Evolutionary conservation across 2,329 filamentous ascomycete genomes (phyloP), one percentile per base, ranked within the genome.

Genomic region (Polytolypa hystricis): DNA sequence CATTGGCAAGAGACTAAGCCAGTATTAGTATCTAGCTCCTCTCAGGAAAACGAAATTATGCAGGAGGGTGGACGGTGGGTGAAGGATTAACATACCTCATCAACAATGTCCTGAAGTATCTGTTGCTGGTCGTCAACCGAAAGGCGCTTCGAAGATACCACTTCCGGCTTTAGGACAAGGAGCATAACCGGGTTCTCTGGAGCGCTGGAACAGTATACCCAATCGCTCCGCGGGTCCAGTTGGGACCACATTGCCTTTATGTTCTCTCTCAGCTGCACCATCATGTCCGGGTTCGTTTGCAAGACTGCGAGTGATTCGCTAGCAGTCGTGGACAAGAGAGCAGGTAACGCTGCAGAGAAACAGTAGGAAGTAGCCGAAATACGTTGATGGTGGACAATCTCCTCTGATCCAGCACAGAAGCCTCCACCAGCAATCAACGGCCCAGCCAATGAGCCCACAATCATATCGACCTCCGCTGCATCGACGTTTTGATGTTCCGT

Each of bases 401-500:
- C 91, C 46, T 80, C 79, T 26, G 81, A 80, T 12, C 87, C 89
- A 11, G 89, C 87, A 57, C 91, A 98, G 68, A 98, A 98, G 11
- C 91, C 91, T 48, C 93, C 91, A 38, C 87, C 89, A 7, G 84
- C 86, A 54, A 89, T 91, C 25, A 98, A 71, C 11, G 87, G 82
- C 2, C 91, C 89, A 9, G 89, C 79, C 30, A 98, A 75, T 23
- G 85, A 93, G 29, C 93, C 91, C 35, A 96, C 75, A 47, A 98
- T 89, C 86, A 98, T 95, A 65, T 98, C 91, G 33, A 98, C 79
- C 55, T 93, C 83, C 7, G 81, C 77, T 0, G 89, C 79, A 56
- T 96, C 91, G 12, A 98, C 89, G 50, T 96, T 94, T 55, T 96
- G 91, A 4, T 89, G 84, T 65, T 98, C 93, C 0, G 91, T 96